Conservation (phyloP, 495 filamentous ascomycete genomes). For the Aspergillus cristatus region DNA sequence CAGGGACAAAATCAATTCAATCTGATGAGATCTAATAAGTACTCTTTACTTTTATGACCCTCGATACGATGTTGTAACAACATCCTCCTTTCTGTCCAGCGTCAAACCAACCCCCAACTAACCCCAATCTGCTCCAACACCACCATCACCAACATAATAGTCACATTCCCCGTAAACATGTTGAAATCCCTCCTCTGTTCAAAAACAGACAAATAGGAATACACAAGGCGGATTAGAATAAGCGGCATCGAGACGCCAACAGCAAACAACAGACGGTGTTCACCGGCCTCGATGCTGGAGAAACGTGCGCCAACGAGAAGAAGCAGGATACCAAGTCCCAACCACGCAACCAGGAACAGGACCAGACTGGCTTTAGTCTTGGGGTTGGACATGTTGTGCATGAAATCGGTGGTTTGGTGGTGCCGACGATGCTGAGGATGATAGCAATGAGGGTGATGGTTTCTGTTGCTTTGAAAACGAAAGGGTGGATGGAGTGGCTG, state of each 20-base stretch:
- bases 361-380: slow-evolving; percentile 10
- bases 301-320: slow-evolving; percentile 7
- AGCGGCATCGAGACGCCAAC: slow-evolving; percentile 26
- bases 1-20: slow-evolving; percentile 28
- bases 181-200: slow-evolving; percentile 22
- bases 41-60: no score
- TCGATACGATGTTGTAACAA: no score
- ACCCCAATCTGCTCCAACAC: slow-evolving; percentile 31
- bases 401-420: slow-evolving; percentile 2
- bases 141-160: slow-evolving; percentile 27
- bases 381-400: slow-evolving; percentile 2
- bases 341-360: slow-evolving; percentile 15
- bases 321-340: slow-evolving; percentile 6
- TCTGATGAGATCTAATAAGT: no score
- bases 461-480: slow-evolving; percentile 16
- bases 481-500: slow-evolving; percentile 7
- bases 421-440: slow-evolving; percentile 14
- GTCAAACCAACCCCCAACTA: slow-evolving; percentile 1
- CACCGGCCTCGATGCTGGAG: slow-evolving; percentile 15
- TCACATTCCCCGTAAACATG: slow-evolving; percentile 22
- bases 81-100: no score
- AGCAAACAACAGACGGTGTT: slow-evolving; percentile 26
- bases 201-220: slow-evolving; percentile 26
- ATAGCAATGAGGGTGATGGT: slow-evolving; percentile 9
- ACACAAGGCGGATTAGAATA: slow-evolving; percentile 33